phyloP scores from a whole-genome alignment of 2,329 filamentous ascomycete genomes.

The Aspergillus viridinutans region DNA sequence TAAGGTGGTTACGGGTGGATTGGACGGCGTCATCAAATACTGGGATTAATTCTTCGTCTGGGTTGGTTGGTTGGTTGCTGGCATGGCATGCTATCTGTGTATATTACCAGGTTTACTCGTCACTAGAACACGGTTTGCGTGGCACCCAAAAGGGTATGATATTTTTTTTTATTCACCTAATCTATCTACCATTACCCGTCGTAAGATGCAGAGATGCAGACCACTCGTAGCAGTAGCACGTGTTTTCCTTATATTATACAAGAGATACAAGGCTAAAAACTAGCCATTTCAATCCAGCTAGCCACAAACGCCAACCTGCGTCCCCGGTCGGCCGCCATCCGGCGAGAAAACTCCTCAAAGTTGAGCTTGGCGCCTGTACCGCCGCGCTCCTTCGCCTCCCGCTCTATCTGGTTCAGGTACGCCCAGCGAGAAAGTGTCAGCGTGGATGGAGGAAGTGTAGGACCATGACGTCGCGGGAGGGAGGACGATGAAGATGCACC shows the following conservation, averaged over 20 bases:
- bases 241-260: neutral
- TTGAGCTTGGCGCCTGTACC: constrained; percentile 70
- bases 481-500: constrained; percentile 12
- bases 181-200: neutral
- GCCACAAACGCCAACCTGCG: constrained; percentile 74
- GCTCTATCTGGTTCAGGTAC: constrained; percentile 60
- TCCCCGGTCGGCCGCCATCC: constrained; percentile 65
- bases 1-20: constrained; percentile 84
- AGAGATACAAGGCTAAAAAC: constrained; percentile 44
- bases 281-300: constrained; percentile 79
- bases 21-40: constrained; percentile 84
- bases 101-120: neutral
- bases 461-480: constrained; percentile 12
- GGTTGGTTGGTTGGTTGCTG: neutral
- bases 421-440: constrained; percentile 44
- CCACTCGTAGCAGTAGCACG: too few relatives aligned
- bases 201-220: neutral
- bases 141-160: neutral
- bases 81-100: neutral
- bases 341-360: constrained; percentile 73
- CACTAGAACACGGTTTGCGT: neutral
- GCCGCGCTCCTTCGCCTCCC: constrained; percentile 65
- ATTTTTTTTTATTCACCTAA: neutral
- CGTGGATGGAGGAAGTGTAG: constrained; percentile 16
- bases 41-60: constrained; percentile 66